These are phyloP conservation scores for Collybiopsis luxurians DNA, from an alignment of 768 basidiomycete species.

Conservation along the genomic window DNA sequence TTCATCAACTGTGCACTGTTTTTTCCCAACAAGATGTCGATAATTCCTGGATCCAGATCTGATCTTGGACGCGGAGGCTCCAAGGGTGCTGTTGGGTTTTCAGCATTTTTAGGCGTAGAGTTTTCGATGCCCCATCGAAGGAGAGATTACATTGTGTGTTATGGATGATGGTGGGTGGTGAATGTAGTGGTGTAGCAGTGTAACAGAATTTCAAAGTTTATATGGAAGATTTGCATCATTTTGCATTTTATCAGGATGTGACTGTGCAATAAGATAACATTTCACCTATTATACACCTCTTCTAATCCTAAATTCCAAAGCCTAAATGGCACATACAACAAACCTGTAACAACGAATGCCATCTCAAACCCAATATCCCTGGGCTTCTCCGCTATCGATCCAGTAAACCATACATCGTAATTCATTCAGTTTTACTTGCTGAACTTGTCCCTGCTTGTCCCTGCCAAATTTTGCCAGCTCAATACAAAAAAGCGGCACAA, in stretches of 20 bases:
- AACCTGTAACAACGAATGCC: conserved; percentile 50
- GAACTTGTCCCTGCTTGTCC: too few species aligned
- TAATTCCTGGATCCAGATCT: conserved; percentile 77
- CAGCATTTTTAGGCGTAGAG: conserved; percentile 36
- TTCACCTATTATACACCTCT: too few species aligned
- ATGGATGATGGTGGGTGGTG: neutral
- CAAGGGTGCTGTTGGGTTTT: too few species aligned
- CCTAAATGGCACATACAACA: conserved; percentile 61
- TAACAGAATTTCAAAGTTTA: too few species aligned
- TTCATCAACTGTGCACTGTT: conserved; percentile 83
- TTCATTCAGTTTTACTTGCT: too few species aligned
- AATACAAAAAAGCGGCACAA: too few species aligned
- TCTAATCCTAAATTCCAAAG: conserved; percentile 39
- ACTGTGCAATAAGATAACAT: too few species aligned
- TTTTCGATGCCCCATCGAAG: conserved; percentile 67
- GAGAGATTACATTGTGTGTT: conserved; percentile 42
- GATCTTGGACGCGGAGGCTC: conserved; percentile 34
- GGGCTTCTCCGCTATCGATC: conserved; percentile 64
- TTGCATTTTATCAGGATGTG: neutral
- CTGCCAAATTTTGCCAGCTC: too few species aligned
- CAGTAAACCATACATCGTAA: conserved; percentile 76
- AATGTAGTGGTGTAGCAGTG: neutral
- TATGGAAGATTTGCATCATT: neutral
- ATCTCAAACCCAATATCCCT: conserved; percentile 87
- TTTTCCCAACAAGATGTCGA: conserved; percentile 83